Base-by-base conservation (phyloP, 148 eudicot species). In the Talinum fruticosum region DNA sequence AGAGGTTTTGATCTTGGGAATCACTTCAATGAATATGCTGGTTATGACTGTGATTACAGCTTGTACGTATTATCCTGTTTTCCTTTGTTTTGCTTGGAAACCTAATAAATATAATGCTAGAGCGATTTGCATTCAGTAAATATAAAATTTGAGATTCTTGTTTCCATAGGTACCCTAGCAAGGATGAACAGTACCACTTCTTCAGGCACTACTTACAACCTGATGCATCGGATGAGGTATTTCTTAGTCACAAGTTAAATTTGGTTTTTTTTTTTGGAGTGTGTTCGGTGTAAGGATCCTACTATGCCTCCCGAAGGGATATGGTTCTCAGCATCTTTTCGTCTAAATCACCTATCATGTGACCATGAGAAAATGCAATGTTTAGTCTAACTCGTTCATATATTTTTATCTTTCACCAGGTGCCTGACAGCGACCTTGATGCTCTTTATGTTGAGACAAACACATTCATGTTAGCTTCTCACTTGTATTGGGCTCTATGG, bases 11-110 rank as follows among this genome's bases (percentile, higher is more conserved):
- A 96, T 87, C 85, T 96, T 76, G 99, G 97, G 59, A 96, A 96
- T 79, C 99, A 96, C 88, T 96, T 96, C 86, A 93, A 93, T 64
- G 97, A 93, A 86, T 96, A 93, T 82, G 99, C 97, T 72, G 99
- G 99, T 79, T 96, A 96, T 79, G 95, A 96, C 61, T 96, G 99
- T 78, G 97, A 96, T 81, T 96, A 96, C 88, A 86, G 86, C 87
- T 81, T 91, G 99, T 96, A 89, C 32, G 93, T 72, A 45, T 54
- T 75, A 75, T 49, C 66, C 71, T 23, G n/a, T 44, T 61, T 35
- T 23, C 71, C 72, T 75, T 37, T 23, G 4, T 37, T 16, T 66
- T 67, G 30, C 30, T 66, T 8, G 66, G 37, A 34, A 72, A 68
- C 34, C 30, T 71, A 19, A 66, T 59, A 45, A 21, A 44, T 64